Percentiles rank a stretch among this genome's conserved stretches.
phyloP scores from a whole-genome alignment of 768 basidiomycete species.

The Gloeostereum incarnatum region DNA sequence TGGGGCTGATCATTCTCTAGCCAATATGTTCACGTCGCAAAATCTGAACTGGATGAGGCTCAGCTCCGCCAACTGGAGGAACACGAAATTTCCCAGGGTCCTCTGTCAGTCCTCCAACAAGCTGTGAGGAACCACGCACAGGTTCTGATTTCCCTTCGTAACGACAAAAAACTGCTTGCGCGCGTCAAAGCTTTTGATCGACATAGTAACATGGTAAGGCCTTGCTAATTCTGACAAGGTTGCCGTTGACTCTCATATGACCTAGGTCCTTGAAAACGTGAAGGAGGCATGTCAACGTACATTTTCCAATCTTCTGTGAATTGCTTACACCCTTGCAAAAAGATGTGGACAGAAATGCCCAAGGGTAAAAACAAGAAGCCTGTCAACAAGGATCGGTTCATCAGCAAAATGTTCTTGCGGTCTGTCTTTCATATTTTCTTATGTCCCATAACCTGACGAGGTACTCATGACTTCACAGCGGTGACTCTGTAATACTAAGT shows the following conservation, averaged over 20 bases:
- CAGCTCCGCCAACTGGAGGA: slow-evolving; percentile 95
- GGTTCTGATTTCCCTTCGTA: slow-evolving; percentile 92
- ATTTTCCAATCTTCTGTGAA: slow-evolving; percentile 3
- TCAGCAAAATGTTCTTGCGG: slow-evolving; percentile 98
- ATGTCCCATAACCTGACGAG: slow-evolving; percentile 4
- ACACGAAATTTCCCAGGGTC: slow-evolving; percentile 98
- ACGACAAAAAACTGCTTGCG: slow-evolving; percentile 95
- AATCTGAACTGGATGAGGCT: slow-evolving; percentile 95
- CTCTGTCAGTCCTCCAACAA: slow-evolving; percentile 91
- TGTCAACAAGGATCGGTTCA: slow-evolving; percentile 98
- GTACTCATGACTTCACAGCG: slow-evolving; percentile 35
- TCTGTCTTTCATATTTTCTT: slow-evolving; percentile 23
- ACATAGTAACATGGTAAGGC: slow-evolving; percentile 93
- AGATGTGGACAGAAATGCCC: slow-evolving; percentile 99
- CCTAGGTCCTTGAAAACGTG: slow-evolving; percentile 90
- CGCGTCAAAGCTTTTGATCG: slow-evolving; percentile 98
- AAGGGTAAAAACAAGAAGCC: slow-evolving; percentile 99
- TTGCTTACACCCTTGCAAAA: neutral
- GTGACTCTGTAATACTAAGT: slow-evolving; percentile 98
- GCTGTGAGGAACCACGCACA: slow-evolving; percentile 97
- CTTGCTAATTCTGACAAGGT: slow-evolving; percentile 1
- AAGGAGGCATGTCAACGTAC: slow-evolving; percentile 65
- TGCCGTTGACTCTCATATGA: slow-evolving; percentile 8
- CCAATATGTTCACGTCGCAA: slow-evolving; percentile 95
- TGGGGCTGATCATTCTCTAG: too few relatives aligned